These are phyloP conservation scores for Naganishia liquefaciens DNA, from an alignment of 1,284 basidiomycete species.

Conservation along the genomic window DNA sequence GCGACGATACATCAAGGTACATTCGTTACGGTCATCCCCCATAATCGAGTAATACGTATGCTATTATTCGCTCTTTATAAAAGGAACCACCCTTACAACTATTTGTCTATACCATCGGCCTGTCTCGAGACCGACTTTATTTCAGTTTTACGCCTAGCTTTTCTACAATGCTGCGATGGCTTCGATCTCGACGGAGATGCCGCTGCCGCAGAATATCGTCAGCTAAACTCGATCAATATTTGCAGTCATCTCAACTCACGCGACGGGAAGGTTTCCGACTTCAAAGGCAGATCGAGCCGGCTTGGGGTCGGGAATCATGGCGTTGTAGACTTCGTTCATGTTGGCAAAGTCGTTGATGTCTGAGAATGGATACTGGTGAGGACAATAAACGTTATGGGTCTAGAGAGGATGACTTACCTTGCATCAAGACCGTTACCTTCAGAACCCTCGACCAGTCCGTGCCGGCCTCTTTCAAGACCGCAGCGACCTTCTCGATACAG, in stretches of 20 bases:
- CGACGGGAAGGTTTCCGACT: slow-evolving; percentile 37
- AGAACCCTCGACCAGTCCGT: slow-evolving; percentile 38
- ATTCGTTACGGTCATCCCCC: no score
- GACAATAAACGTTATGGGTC: neutral
- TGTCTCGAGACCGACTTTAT: neutral
- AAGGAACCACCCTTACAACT: neutral
- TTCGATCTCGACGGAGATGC: slow-evolving; percentile 31
- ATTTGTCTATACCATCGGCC: no score
- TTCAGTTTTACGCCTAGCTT: neutral
- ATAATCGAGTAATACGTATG: neutral
- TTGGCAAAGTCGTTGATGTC: slow-evolving; percentile 36
- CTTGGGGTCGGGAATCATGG: slow-evolving; percentile 36
- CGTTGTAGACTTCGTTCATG: slow-evolving; percentile 37
- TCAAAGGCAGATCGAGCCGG: slow-evolving; percentile 37
- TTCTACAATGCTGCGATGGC: neutral
- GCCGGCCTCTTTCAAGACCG: slow-evolving; percentile 35
- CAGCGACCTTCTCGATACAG: slow-evolving; percentile 34
- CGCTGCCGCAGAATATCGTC: slow-evolving; percentile 19
- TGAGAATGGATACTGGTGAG: neutral
- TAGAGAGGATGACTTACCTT: slow-evolving; percentile 30
- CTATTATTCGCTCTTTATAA: neutral
- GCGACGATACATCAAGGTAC: no score
- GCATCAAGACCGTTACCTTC: slow-evolving; percentile 36
- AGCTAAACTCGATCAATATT: no score
- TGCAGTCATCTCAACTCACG: slow-evolving; percentile 25